Evolutionary conservation across 1,139 yeast species (phyloP), one percentile per base, ranked within the genome.

Genomic region (Candida sanyaensis): DNA sequence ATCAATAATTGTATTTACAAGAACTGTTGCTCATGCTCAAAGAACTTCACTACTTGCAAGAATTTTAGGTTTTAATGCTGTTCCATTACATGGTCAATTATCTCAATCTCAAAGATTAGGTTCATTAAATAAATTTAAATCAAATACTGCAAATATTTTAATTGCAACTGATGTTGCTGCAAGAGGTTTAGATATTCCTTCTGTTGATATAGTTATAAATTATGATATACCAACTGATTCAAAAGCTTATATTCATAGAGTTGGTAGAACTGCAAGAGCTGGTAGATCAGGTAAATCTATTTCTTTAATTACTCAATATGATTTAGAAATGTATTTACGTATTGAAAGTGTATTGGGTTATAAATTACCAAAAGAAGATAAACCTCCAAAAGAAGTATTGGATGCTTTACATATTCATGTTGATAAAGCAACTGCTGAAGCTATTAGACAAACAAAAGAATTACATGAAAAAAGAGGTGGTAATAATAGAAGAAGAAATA

Each of bases 131-230:
- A 87, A 92, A 63, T 93, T 93, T 76, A 90, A 92, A 62, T 78
- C 95, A 1, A 97, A 97, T 5, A 80, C 81, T 41, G 81, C 91
- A 55, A 81, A 82, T 51, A 91, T 95, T 48, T 73, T 93, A 45
- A 91, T 93, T 6, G 99, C 99, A 9, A 93, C 99, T 0, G 98
- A 93, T 70, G 99, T 93, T 40, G 99, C 98, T 9, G 97, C 99
- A 1, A 83, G 99, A 71, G 99, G 99, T 50, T 79, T 93, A 55
- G 99, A 93, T 78, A 93, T 93, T 53, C 99, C 99, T 6, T 78
- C 87, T 26, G 99, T 93, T 38, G 99, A 93, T 66, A 77, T 89
- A 46, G 99, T 93, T 43, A 78, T 93, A 52, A 93, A 93, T 67
- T 93, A 90, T 63, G 97, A 92, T 63, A 91, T 93, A 30, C 99